Evolutionary conservation across 148 eudicot species (phyloP).

Genomic region (Euryodendron excelsum): DNA sequence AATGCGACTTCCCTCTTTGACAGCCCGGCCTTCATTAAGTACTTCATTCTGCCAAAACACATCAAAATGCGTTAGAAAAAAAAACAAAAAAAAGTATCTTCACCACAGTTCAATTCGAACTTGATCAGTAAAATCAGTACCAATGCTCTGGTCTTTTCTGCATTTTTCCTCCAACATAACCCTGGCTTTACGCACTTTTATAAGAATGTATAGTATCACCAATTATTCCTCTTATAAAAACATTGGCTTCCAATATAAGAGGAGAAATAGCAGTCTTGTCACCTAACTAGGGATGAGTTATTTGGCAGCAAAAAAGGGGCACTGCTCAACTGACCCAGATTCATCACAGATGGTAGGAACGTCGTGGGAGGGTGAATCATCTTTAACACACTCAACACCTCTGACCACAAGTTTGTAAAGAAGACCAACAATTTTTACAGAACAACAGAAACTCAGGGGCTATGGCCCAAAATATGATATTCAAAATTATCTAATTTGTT

Average conservation of each 20-base stretch:
- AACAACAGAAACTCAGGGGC: not conserved
- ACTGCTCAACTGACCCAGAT: not conserved
- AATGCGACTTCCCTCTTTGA: constrained; percentile 52
- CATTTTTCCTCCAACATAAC: too few species aligned
- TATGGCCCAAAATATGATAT: not conserved
- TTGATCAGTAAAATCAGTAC: not conserved
- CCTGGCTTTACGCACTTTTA: not conserved
- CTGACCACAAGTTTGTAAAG: not conserved
- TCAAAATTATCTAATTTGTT: not conserved
- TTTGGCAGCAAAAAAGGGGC: not conserved
- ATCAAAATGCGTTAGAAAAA: not conserved
- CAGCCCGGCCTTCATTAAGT: constrained; percentile 56
- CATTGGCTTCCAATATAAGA: too few species aligned
- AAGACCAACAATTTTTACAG: too few species aligned
- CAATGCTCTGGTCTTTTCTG: not conserved
- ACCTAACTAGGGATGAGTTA: not conserved
- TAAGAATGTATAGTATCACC: not conserved
- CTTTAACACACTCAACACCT: not conserved
- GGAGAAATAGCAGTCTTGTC: not conserved
- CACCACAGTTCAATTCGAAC: not conserved
- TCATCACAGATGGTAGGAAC: not conserved
- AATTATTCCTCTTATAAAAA: not conserved
- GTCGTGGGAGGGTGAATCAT: not conserved
- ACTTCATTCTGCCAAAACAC: constrained; percentile 48
- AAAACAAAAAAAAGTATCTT: not conserved